Base-by-base conservation (phyloP, 352 stramenopile genomes). In the Pythium aphanidermatum region DNA sequence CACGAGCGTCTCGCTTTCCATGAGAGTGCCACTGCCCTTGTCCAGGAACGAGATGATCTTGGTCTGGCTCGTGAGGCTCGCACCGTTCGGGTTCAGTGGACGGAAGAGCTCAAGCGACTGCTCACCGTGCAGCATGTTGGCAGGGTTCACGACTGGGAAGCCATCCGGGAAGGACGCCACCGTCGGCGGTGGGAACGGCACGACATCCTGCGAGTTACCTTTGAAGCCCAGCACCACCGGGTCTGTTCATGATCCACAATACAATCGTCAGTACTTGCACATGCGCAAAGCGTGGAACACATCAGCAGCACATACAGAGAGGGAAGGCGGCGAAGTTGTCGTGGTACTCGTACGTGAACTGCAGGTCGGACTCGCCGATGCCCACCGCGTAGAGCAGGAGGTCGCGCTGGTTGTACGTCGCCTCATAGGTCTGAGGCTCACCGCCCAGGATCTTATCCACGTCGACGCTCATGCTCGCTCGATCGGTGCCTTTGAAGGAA, bases 281-380 rank as follows among this genome's bases (percentile, higher is more conserved):
- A n/a, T n/a, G n/a, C n/a, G n/a, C n/a, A n/a, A n/a, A n/a, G n/a
- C n/a, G n/a, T n/a, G n/a, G n/a, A n/a, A n/a, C n/a, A 29, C 20
- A 21, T 41, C 20, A 50, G 13, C 4, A 21, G 34, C n/a, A 58
- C 52, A 25, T 40, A 76, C 63, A 96, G 20, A 92, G 67, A 12
- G 87, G 86, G 66, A 96, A 96, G 6, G 82, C 84, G 13, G 68
- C 60, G 62, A 96, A 96, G 40, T 76, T 70, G 25, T 86, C 77
- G 45, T 89, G 46, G 49, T 72, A 86, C 58, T 96, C 87, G 65
- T 95, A 92, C 37, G 82, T 91, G 64, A 94, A 96, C 55, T 89
- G 78, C 32, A 95, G 67, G 25, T 83, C 67, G 2, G 70, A 74
- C 52, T 86, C 88, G 55, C 87, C 86, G 49, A 96, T 96, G 42